phyloP scores from a whole-genome alignment of 129 eudicot genomes.

The Gnaphalium uliginosum region DNA sequence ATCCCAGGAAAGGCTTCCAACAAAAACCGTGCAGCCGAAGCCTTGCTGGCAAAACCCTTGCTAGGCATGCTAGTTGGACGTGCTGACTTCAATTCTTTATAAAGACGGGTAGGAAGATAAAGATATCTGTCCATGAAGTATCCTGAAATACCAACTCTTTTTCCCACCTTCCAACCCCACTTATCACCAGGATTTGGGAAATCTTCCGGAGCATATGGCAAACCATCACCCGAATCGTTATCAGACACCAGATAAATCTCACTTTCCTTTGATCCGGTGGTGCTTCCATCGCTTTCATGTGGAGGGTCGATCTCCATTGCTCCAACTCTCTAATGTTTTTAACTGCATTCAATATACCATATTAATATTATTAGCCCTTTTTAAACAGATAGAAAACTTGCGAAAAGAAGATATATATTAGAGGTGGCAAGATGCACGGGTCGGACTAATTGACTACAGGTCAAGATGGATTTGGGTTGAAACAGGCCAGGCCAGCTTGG shows the following conservation, averaged over 20 bases:
- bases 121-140: conserved; percentile 66
- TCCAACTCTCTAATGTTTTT: conserved; percentile 3
- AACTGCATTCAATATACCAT: conserved; percentile 14
- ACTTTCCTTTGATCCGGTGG: conserved; percentile 36
- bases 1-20: conserved; percentile 48
- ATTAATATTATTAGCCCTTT: conserved; percentile 3
- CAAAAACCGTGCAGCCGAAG: conserved; percentile 54
- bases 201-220: conserved; percentile 83
- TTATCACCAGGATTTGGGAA: conserved; percentile 80
- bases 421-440: not conserved
- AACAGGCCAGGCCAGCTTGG: too few relatives aligned
- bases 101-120: conserved; percentile 53
- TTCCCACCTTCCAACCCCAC: conserved; percentile 92
- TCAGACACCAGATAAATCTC: conserved; percentile 42
- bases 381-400: not conserved
- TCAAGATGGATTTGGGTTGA: not conserved
- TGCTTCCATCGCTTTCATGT: conserved; percentile 42
- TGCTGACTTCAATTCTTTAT: conserved; percentile 24
- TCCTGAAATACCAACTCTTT: conserved; percentile 47
- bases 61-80: conserved; percentile 39
- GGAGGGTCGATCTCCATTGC: conserved; percentile 64
- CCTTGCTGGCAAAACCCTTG: conserved; percentile 58
- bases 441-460: not conserved
- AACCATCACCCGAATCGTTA: conserved; percentile 55
- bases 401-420: conserved; percentile 5